Percentiles rank a stretch among this genome's conserved stretches.
Evolutionary conservation across 768 basidiomycete genomes (phyloP).

Genomic region (Dioszegia crocea): DNA sequence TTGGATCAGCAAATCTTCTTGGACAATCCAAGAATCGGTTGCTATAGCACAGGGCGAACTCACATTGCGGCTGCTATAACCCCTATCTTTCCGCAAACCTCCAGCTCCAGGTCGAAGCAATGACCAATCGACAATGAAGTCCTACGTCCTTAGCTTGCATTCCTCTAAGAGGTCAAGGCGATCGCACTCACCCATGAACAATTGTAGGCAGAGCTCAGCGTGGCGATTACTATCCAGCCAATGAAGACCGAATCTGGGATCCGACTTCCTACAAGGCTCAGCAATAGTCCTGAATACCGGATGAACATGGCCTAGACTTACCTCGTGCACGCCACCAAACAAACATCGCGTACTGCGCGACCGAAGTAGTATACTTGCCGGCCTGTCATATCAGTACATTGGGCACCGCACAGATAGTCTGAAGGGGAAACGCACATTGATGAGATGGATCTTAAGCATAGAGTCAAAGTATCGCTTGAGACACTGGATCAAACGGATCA

Average conservation of each 20-base stretch:
- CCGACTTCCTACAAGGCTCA: conserved; percentile 18
- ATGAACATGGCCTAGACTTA: conserved; percentile 13
- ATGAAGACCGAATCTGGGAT: conserved; percentile 57
- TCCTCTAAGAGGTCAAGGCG: not conserved
- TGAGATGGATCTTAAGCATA: conserved; percentile 64
- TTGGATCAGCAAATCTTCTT: not conserved
- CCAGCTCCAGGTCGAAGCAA: conserved; percentile 60
- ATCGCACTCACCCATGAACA: conserved; percentile 65
- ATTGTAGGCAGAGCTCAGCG: conserved; percentile 66
- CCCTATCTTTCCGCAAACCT: conserved; percentile 68
- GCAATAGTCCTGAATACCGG: not conserved
- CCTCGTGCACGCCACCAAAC: conserved; percentile 73
- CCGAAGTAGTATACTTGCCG: conserved; percentile 73
- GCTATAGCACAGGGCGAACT: not conserved
- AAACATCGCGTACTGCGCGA: conserved; percentile 65
- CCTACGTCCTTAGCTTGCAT: conserved; percentile 62
- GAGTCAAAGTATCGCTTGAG: conserved; percentile 83
- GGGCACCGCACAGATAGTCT: not conserved
- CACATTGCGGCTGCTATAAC: conserved; percentile 58
- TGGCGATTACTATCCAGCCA: conserved; percentile 64
- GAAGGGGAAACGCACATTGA: conserved; percentile 64
- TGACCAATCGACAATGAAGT: conserved; percentile 89
- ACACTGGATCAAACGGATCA: conserved; percentile 78
- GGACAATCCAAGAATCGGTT: not conserved
- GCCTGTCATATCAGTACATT: conserved; percentile 55